Conservation (phyloP, 2,329 filamentous ascomycete species). For the Pleoardoris graminearum region DNA sequence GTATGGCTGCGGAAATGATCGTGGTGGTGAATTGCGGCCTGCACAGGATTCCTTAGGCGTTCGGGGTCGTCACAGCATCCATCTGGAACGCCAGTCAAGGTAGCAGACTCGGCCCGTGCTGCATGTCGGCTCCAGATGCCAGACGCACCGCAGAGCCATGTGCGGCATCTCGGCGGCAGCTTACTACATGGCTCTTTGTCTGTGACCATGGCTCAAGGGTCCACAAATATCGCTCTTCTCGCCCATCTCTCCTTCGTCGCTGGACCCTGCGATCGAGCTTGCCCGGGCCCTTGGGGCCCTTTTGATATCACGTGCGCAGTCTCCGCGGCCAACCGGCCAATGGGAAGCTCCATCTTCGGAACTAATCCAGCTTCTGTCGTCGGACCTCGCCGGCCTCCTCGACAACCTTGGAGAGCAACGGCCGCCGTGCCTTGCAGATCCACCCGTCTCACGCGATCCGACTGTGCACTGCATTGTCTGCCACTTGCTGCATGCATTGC, state of each 20-base stretch:
- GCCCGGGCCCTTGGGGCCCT: neutral
- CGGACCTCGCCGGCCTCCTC: constrained; percentile 43
- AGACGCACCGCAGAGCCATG: no score
- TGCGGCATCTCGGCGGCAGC: neutral
- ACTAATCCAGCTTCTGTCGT: constrained; percentile 11
- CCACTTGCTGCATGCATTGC: constrained; percentile 22
- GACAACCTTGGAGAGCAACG: constrained; percentile 29
- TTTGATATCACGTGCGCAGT: constrained; percentile 29
- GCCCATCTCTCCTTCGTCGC: constrained; percentile 8
- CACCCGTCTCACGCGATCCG: constrained; percentile 28
- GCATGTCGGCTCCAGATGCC: constrained; percentile 1
- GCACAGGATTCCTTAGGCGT: constrained; percentile 4
- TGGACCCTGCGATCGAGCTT: constrained; percentile 19
- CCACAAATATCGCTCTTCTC: no score
- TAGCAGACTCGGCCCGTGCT: constrained; percentile 4
- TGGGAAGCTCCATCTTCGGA: constrained; percentile 6
- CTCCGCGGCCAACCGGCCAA: constrained; percentile 7
- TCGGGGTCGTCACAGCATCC: neutral
- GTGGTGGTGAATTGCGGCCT: constrained; percentile 6
- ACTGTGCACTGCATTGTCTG: constrained; percentile 28
- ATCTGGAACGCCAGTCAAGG: constrained; percentile 9
- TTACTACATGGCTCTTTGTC: neutral
- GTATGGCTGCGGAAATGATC: constrained; percentile 4
- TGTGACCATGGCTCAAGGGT: neutral
- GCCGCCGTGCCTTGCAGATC: constrained; percentile 23